Evolutionary conservation across 2,329 filamentous ascomycete genomes (phyloP), one percentile per base, ranked within the genome.

Genomic region (Alternaria solani): DNA sequence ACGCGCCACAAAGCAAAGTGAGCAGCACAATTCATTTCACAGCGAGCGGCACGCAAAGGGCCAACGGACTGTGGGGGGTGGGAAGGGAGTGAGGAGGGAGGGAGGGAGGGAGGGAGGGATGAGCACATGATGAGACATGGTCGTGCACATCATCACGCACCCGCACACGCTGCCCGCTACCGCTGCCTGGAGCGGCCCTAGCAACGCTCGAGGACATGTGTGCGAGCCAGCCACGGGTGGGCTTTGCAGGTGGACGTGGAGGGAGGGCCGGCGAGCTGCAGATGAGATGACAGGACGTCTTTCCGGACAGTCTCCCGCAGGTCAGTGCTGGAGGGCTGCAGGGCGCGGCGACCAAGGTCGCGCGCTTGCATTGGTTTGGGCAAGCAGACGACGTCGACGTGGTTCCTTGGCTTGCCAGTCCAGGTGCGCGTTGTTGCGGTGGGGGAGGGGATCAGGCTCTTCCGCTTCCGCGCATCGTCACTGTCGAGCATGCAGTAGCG

Each of bases 381-480:
- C n/a, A n/a, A n/a, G n/a, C n/a, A n/a, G n/a, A n/a, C n/a, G n/a
- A n/a, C n/a, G n/a, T 43, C 38, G 38, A 46, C 54, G 57, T 59
- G 55, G 47, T 54, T 54, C 42, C 55, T 57, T 59, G 62, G 59
- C 59, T 18, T 18, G 52, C 58, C 38, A 48, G 20, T 23, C 58
- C 38, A 20, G 53, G 28, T 64, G 69, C 65, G 69, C 63, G 51
- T 61, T 69, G 54, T 54, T 66, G 63, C 68, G 61, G 63, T 63
- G 61, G 65, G 51, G 46, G 65, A 48, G 46, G 47, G 12, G 12
- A 26, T 39, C 36, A 49, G 56, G 28, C 28, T 48, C 34, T 53
- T 66, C 71, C 70, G 69, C 66, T 75, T 75, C 73, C 72, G 72
- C 73, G 68, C 66, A 66, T 73, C 65, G 55, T 64, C 60, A 67